These are phyloP conservation scores for Quercus bicolor DNA, from an alignment of 306 rosid species.

Conservation along the genomic window DNA sequence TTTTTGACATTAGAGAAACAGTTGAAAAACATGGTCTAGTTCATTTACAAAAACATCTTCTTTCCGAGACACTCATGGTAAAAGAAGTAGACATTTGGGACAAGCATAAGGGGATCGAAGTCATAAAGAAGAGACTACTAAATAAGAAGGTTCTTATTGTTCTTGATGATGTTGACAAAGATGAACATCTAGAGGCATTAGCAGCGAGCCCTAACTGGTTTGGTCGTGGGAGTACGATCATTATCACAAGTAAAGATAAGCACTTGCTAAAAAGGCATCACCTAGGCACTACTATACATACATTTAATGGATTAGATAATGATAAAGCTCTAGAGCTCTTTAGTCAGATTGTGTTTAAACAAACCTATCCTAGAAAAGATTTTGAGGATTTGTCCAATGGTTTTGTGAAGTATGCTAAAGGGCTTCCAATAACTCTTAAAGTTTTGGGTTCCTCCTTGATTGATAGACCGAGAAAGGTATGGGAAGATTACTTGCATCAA, in stretches of 20 bases:
- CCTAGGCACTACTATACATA: background rate
- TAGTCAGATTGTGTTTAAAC: background rate
- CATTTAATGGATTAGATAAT: background rate
- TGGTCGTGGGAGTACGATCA: background rate
- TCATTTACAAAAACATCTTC: background rate
- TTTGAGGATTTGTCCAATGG: background rate
- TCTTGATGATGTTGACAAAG: no score
- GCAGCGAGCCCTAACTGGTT: background rate
- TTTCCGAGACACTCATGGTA: rapidly evolving
- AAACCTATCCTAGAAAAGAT: background rate
- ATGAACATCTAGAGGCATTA: no score
- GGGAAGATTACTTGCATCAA: conserved; percentile 11
- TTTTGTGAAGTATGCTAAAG: conserved; percentile 14
- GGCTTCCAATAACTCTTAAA: conserved; percentile 30
- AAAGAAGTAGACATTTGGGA: background rate
- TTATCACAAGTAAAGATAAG: background rate
- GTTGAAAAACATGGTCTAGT: no score
- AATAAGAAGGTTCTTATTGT: no score
- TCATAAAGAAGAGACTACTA: no score
- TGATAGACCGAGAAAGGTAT: background rate
- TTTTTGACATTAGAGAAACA: background rate
- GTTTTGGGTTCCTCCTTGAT: conserved; percentile 20
- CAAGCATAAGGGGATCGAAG: rapidly evolving
- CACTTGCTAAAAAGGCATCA: background rate
- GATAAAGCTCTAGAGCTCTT: conserved; percentile 20